Base-by-base conservation (phyloP, 129 eudicot species). In the Cynara cardunculus region DNA sequence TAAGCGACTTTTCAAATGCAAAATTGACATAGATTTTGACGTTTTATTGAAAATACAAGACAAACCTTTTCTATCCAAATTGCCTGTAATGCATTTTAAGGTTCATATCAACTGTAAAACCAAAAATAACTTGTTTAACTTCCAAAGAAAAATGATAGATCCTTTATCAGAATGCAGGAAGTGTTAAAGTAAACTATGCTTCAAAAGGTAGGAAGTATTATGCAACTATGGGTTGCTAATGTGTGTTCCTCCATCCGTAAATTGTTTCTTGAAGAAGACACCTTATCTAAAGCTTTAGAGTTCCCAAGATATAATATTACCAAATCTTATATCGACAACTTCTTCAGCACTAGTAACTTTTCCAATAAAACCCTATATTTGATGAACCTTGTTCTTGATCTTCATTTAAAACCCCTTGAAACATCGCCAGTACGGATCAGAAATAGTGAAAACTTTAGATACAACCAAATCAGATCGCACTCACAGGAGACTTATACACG, bases 401-500 rank as follows among this genome's bases (percentile, higher is more conserved):
- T 70, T 31, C 44, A 16, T 70, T 30, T 8, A 18, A 18, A 31
- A 70, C 0, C 59, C 13, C 28, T 19, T 4, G 5, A 35, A 22
- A 5, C 35, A 74, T 25, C 72, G 24, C 72, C 67, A 74, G 46
- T 19, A 13, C 56, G 3, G 56, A 74, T 81, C 75, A 24, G 22
- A 81, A 2, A 31, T 53, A 44, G 56, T 1, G 4, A 21, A 68
- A 73, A 75, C 2, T 30, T 82, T 5, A 75, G 26, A 67, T 74
- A 16, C 16, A 74, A n/a, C 32, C 22, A 75, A 71, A 82, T 75
- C 81, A 76, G 81, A 82, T 82, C 66, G 65, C 75, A 81, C 19
- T 81, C 27, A 74, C 28, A 25, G 5, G 13, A 68, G 80, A 74
- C 13, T 65, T 24, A 53, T 31, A 9, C 74, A 69, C 61, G 14